Evolutionary conservation across 441 rosid species (phyloP).

Genomic region (Brassica hybrid): DNA sequence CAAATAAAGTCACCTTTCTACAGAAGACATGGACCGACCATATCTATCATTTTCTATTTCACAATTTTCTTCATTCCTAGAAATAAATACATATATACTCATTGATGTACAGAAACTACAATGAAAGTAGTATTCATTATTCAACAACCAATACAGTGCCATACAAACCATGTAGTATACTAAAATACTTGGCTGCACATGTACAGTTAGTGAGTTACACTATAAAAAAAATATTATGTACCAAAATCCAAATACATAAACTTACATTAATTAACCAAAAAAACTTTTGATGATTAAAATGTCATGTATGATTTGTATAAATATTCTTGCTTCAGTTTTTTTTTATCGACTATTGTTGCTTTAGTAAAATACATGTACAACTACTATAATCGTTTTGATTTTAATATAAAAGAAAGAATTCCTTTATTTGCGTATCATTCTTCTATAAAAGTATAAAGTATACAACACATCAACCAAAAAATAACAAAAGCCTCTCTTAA

Average conservation of each 20-base stretch:
- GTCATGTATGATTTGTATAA: background rate
- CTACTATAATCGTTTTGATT: background rate
- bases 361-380: background rate
- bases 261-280: background rate
- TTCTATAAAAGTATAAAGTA: conserved; percentile 28
- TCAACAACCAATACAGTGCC: background rate
- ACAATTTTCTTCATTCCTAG: conserved; percentile 13
- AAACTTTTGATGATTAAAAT: background rate
- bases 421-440: conserved; percentile 23
- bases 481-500: conserved; percentile 11
- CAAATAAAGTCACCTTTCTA: conserved; percentile 40
- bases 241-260: background rate
- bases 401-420: background rate
- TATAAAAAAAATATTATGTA: background rate
- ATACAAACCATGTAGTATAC: background rate
- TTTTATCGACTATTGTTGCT: no score
- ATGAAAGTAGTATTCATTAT: no score
- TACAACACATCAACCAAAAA: conserved; percentile 3
- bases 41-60: conserved; percentile 7
- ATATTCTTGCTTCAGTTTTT: no score
- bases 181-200: background rate
- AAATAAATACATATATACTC: background rate
- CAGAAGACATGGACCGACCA: conserved; percentile 26
- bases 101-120: no score
- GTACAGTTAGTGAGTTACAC: background rate